Evolutionary conservation across 768 basidiomycete species (phyloP).

Genomic region (Pulveroboletus frians): DNA sequence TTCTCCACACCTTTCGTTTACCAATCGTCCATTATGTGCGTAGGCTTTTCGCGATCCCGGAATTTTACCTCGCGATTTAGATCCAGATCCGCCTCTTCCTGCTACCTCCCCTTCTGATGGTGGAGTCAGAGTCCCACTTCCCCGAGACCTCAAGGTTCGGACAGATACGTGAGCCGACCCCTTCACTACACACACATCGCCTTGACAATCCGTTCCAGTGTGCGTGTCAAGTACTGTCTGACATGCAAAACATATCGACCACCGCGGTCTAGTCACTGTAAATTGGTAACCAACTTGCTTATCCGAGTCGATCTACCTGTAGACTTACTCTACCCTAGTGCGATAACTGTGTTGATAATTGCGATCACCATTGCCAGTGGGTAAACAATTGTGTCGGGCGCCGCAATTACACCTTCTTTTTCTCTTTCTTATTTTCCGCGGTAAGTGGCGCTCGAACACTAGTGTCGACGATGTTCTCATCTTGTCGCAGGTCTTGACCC

Average conservation of each 20-base stretch:
- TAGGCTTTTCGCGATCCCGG: slow-evolving; percentile 82
- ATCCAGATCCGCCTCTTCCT: slow-evolving; percentile 79
- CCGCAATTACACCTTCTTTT: slow-evolving; percentile 93
- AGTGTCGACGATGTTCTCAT: slow-evolving; percentile 3
- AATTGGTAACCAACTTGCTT: slow-evolving; percentile 54
- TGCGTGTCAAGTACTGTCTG: slow-evolving; percentile 89
- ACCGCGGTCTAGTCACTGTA: slow-evolving; percentile 92
- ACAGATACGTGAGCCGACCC: slow-evolving; percentile 57
- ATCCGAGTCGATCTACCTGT: not conserved
- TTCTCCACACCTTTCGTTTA: slow-evolving; percentile 1
- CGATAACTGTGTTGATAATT: slow-evolving; percentile 95
- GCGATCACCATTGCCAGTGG: slow-evolving; percentile 89
- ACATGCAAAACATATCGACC: slow-evolving; percentile 93
- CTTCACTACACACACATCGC: not conserved
- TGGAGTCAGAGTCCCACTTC: slow-evolving; percentile 58
- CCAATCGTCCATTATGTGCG: not conserved
- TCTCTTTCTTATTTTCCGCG: slow-evolving; percentile 71
- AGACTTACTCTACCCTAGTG: slow-evolving; percentile 47
- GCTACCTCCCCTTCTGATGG: slow-evolving; percentile 59
- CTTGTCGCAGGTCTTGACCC: slow-evolving; percentile 55
- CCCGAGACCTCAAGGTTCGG: slow-evolving; percentile 77
- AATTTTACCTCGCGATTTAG: slow-evolving; percentile 82
- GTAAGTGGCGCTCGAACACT: slow-evolving; percentile 40
- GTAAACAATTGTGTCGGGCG: slow-evolving; percentile 95
- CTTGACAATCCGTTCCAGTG: slow-evolving; percentile 38